phyloP scores from a whole-genome alignment of 192 early-diverging fungal genomes.

The Rhizoclosmatium globosum region DNA sequence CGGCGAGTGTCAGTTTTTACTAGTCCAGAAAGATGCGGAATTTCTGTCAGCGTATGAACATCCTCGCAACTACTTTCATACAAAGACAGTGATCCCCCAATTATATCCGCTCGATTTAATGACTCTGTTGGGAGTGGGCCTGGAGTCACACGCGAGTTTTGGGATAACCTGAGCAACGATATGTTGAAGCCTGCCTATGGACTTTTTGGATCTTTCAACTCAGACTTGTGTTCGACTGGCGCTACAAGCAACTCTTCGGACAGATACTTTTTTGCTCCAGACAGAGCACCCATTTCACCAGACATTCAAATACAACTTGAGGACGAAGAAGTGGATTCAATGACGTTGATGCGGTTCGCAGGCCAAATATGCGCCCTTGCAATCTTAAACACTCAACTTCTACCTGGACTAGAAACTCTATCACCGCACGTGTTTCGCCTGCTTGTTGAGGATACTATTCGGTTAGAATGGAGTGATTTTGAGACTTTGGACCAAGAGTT shows the following conservation, averaged over 20 bases:
- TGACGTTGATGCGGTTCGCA: conserved; percentile 7
- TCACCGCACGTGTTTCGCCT: conserved; percentile 14
- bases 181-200: conserved; percentile 13
- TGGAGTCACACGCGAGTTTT: conserved; percentile 28
- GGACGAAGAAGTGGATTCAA: background rate
- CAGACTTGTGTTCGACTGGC: background rate
- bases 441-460: conserved; percentile 13
- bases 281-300: background rate
- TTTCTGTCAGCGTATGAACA: conserved; percentile 16
- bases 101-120: conserved; percentile 2
- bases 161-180: conserved; percentile 31
- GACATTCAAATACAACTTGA: background rate
- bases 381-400: conserved; percentile 3
- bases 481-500: conserved; percentile 14
- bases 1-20: background rate
- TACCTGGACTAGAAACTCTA: conserved; percentile 23
- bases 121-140: conserved; percentile 14
- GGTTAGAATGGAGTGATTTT: conserved; percentile 21
- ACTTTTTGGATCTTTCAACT: conserved; percentile 13
- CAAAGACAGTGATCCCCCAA: background rate
- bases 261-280: conserved; percentile 11
- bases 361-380: conserved; percentile 22
- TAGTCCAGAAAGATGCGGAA: conserved; percentile 2
- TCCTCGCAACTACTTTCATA: background rate
- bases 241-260: background rate